Evolutionary conservation across 2,329 filamentous ascomycete genomes (phyloP).

Genomic region (Pyrenophora tritici-repentis): DNA sequence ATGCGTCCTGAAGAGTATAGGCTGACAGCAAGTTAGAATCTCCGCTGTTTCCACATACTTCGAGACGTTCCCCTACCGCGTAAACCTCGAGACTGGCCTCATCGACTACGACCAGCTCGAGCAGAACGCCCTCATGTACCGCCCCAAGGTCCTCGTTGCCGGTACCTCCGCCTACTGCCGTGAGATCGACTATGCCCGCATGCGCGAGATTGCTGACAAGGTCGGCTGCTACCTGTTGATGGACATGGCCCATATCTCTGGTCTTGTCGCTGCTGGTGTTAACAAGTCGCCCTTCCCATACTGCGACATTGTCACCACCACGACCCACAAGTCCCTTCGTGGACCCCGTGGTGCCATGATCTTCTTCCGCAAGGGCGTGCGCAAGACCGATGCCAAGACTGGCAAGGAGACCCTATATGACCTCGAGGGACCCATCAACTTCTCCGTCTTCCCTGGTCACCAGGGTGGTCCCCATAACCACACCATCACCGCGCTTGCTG

Average conservation of each 20-base stretch:
- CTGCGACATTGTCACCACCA: slow-evolving; percentile 95
- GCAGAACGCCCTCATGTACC: slow-evolving; percentile 83
- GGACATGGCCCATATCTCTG: slow-evolving; percentile 98
- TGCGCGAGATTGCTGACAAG: slow-evolving; percentile 90
- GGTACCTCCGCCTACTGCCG: slow-evolving; percentile 96
- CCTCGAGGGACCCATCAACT: slow-evolving; percentile 95
- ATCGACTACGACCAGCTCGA: slow-evolving; percentile 96
- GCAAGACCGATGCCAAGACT: slow-evolving; percentile 80
- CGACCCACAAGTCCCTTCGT: slow-evolving; percentile 95
- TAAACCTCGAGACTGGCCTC: slow-evolving; percentile 85
- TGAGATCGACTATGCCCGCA: slow-evolving; percentile 90
- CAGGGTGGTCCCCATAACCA: slow-evolving; percentile 99
- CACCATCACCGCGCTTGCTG: slow-evolving; percentile 95
- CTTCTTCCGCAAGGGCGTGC: slow-evolving; percentile 93
- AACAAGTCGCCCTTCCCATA: slow-evolving; percentile 87
- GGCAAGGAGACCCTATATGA: slow-evolving; percentile 87
- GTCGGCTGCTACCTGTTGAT: slow-evolving; percentile 89
- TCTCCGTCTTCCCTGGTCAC: slow-evolving; percentile 98
- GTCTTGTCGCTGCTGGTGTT: slow-evolving; percentile 88
- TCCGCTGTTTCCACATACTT: slow-evolving; percentile 99
- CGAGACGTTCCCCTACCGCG: slow-evolving; percentile 92
- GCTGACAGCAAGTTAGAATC: slow-evolving; percentile 60
- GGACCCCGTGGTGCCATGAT: slow-evolving; percentile 97
- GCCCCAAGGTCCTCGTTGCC: slow-evolving; percentile 93
- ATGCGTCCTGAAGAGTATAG: background rate